These are phyloP conservation scores for Pseudogymnoascus sp. DNA, from an alignment of 2,329 filamentous ascomycete genomes.

Conservation along the genomic window DNA sequence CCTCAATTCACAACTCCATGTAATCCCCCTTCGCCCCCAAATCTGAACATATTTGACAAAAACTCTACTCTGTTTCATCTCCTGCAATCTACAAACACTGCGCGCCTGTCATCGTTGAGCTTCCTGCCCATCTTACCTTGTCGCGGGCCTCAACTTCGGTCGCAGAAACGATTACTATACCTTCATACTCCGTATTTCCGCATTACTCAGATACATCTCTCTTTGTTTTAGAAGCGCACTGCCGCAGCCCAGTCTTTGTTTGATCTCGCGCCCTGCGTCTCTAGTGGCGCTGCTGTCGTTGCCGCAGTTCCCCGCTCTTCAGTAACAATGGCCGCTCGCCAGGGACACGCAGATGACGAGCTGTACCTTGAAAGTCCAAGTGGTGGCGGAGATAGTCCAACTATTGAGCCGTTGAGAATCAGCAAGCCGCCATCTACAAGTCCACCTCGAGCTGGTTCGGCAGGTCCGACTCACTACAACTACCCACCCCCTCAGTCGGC, in stretches of 20 bases:
- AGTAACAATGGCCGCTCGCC: slow-evolving; percentile 31
- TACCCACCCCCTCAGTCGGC: slow-evolving; percentile 39
- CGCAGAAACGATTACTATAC: slow-evolving; percentile 22
- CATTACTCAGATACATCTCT: neutral
- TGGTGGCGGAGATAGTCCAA: slow-evolving; percentile 57
- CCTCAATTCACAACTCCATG: slow-evolving; percentile 4
- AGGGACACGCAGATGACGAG: slow-evolving; percentile 69
- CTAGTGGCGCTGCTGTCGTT: neutral
- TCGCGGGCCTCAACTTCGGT: slow-evolving; percentile 19
- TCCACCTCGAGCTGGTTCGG: slow-evolving; percentile 33
- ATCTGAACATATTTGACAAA: slow-evolving; percentile 14
- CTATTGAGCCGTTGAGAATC: slow-evolving; percentile 76
- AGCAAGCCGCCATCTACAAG: slow-evolving; percentile 67
- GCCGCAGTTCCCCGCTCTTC: slow-evolving; percentile 1
- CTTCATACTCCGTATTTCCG: slow-evolving; percentile 13
- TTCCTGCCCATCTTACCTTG: slow-evolving; percentile 14
- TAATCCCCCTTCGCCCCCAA: slow-evolving; percentile 5
- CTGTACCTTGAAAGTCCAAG: slow-evolving; percentile 61
- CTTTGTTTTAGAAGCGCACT: neutral
- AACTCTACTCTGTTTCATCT: slow-evolving; percentile 18
- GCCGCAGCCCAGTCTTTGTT: neutral
- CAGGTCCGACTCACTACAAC: slow-evolving; percentile 36
- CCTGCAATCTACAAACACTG: slow-evolving; percentile 15
- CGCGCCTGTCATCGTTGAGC: slow-evolving; percentile 17
- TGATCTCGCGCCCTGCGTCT: slow-evolving; percentile 1